Percentiles rank a stretch among this genome's conserved stretches.
These are phyloP conservation scores for Didymella pomorum DNA, from an alignment of 2,329 filamentous ascomycete species.

Conservation along the genomic window DNA sequence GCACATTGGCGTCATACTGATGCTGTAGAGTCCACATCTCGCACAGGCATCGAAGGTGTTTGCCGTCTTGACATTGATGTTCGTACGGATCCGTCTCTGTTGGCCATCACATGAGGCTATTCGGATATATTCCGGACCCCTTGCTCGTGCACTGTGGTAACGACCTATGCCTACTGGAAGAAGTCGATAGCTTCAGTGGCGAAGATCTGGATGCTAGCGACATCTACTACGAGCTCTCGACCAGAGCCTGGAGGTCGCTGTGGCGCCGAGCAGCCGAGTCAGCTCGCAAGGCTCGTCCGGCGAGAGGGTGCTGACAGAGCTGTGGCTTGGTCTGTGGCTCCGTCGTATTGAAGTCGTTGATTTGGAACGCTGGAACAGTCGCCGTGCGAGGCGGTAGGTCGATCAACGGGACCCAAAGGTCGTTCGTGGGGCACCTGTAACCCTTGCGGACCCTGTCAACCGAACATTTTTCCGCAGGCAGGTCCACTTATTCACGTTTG, in stretches of 20 bases:
- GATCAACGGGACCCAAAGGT: conserved; percentile 5
- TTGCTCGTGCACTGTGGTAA: not conserved
- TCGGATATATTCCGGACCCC: not conserved
- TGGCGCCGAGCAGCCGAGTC: conserved; percentile 4
- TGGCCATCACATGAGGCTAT: not conserved
- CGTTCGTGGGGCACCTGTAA: conserved; percentile 6
- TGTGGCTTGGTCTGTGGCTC: conserved; percentile 9
- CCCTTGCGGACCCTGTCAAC: conserved; percentile 5
- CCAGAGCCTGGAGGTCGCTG: conserved; percentile 1
- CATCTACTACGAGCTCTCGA: conserved; percentile 1
- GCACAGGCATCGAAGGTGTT: not conserved
- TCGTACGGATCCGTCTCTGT: not conserved
- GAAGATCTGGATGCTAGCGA: conserved; percentile 2
- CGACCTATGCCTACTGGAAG: not conserved
- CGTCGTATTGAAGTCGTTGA: not conserved
- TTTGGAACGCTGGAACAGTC: conserved; percentile 7
- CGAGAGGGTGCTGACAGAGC: not conserved
- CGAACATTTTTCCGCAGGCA: conserved; percentile 2
- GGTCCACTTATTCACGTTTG: not conserved
- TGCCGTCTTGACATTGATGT: not conserved
- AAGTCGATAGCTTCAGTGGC: conserved; percentile 1
- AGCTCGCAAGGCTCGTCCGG: conserved; percentile 4
- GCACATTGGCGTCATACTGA: conserved; percentile 9
- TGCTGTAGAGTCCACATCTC: not conserved
- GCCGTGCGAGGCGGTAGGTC: not conserved